These are phyloP conservation scores for Carex littledalei DNA, from an alignment of 176 grass and related monocot species.

Conservation along the genomic window DNA sequence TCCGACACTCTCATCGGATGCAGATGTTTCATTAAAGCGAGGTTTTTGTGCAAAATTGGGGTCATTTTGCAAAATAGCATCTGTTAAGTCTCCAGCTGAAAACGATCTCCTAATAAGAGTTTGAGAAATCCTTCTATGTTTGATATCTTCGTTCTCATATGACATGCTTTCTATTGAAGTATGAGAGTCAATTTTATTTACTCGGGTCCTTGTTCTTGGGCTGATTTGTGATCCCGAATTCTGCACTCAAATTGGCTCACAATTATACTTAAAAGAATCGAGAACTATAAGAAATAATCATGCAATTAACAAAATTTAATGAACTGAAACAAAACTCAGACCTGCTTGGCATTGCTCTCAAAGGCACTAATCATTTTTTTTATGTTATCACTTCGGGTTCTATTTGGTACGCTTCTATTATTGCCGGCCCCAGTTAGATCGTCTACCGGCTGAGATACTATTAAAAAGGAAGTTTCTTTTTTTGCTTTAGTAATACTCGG, in stretches of 20 bases:
- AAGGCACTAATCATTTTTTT: constrained; percentile 44
- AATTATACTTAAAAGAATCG: background rate
- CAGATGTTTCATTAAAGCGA: background rate
- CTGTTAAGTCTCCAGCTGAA: constrained; percentile 28
- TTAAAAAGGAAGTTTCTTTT: background rate
- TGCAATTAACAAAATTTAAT: background rate
- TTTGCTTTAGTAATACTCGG: background rate
- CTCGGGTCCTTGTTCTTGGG: background rate
- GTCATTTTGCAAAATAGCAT: constrained; percentile 26
- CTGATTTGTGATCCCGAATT: constrained; percentile 1
- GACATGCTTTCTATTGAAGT: constrained; percentile 24
- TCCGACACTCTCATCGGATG: too few species aligned
- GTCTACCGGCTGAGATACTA: background rate
- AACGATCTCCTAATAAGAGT: constrained; percentile 33
- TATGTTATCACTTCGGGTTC: constrained; percentile 22
- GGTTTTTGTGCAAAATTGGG: constrained; percentile 6
- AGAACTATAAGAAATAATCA: background rate
- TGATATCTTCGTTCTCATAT: constrained; percentile 26
- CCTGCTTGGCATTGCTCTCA: constrained; percentile 31
- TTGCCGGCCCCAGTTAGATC: background rate
- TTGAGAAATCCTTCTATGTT: constrained; percentile 14
- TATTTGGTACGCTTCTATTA: constrained; percentile 4
- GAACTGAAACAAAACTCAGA: constrained; percentile 6
- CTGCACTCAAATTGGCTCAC: constrained; percentile 27
- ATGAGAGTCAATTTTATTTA: constrained; percentile 17